Evolutionary conservation across 257 asterid genomes (phyloP), one percentile per base, ranked within the genome.

Genomic region (Gardenia jasminoides): DNA sequence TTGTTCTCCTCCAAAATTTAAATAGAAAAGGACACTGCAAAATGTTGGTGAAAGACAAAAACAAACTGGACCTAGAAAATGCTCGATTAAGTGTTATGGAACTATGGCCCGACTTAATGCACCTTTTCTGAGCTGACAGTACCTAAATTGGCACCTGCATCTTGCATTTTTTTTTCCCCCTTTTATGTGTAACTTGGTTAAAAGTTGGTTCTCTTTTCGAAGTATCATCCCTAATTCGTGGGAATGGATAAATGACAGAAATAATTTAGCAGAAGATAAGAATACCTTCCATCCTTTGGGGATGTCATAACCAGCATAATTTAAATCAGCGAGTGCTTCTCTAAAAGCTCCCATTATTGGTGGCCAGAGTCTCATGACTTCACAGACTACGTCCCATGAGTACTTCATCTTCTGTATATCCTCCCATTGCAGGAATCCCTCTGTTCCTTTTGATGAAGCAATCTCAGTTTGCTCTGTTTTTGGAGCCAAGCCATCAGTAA

Each of bases 241-340:
- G 56, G 52, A n/a, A 62, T 56, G 62, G 59, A 39, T 10, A 4
- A 31, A 72, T 47, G 6, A n/a, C 4, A 31, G 62, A 62, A 70
- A 12, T 1, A 68, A 5, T 79, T 2, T 0, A 17, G 11, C 1
- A 48, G 9, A 69, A 20, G 19, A 69, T 2, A 54, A 69, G 24
- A 10, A 41, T 61, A 92, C 97, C 96, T 93, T 93, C 98, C 97
- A 92, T 74, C 98, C 98, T 81, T 88, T 92, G 75, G 96, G 98
- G 72, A 92, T 91, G 90, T 78, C 79, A 72, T 90, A 90, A 39
- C 96, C 96, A 28, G 77, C 91, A 74, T 89, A 93, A 33, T 70
- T 87, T 59, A 93, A 75, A 73, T 90, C 93, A 3, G 75, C 85
- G 30, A 88, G 24, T 7, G 92, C 94, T 80, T 93, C 95, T 77